Percentiles rank a stretch among this genome's conserved stretches.
These are phyloP conservation scores for Citrus medica DNA, from an alignment of 345 rosid genomes.

Conservation along the genomic window DNA sequence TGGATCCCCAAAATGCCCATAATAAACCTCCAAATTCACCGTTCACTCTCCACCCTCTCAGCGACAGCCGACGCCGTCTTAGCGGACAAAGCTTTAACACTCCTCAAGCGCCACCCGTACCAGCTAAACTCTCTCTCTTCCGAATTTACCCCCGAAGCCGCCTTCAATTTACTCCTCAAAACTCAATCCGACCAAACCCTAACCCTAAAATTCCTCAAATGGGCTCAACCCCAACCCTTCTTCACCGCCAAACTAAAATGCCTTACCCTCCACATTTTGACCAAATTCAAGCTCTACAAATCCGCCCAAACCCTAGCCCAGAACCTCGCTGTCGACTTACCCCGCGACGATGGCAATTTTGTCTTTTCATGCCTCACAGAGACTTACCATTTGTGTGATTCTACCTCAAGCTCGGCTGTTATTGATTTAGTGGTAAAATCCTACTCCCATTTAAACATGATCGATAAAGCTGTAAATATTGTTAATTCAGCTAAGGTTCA, in stretches of 20 bases:
- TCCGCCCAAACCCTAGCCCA: constrained; percentile 67
- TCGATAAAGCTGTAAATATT: constrained; percentile 58
- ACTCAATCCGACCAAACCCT: constrained; percentile 54
- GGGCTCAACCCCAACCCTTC: constrained; percentile 67
- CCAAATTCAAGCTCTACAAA: constrained; percentile 79
- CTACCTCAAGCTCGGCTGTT: constrained; percentile 84
- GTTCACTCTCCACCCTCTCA: constrained; percentile 29
- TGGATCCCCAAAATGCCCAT: constrained; percentile 36
- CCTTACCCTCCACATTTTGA: constrained; percentile 72
- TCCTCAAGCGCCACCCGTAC: constrained; percentile 63
- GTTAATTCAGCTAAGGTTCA: constrained; percentile 51
- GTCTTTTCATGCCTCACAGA: constrained; percentile 65
- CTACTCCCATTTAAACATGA: constrained; percentile 54
- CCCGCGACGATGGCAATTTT: constrained; percentile 42
- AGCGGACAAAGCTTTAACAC: constrained; percentile 54
- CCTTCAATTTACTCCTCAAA: constrained; percentile 57
- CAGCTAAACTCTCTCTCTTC: constrained; percentile 51
- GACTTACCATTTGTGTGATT: constrained; percentile 49
- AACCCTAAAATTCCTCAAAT: constrained; percentile 53
- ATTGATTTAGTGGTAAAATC: constrained; percentile 84
- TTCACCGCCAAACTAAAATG: constrained; percentile 70
- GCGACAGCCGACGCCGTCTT: constrained; percentile 41
- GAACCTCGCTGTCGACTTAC: constrained; percentile 45
- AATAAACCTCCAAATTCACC: constrained; percentile 35
- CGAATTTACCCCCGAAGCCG: constrained; percentile 68